Conservation (phyloP, 805 yeast genomes). For the Priceomyces castillae region DNA sequence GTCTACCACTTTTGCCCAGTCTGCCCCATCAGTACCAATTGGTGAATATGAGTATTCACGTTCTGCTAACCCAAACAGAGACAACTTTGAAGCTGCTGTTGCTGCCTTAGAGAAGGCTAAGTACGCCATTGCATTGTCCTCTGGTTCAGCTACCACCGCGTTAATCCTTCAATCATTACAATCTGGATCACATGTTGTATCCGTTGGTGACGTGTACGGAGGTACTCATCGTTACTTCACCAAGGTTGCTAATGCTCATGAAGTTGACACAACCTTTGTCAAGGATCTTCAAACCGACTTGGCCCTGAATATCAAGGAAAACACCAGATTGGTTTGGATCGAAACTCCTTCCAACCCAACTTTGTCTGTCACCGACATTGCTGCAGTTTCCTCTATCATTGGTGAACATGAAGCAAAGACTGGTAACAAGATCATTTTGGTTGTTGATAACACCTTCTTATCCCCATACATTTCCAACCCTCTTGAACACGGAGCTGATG, state of each 20-base stretch:
- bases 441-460: constrained; percentile 85
- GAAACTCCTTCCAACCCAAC: constrained; percentile 92
- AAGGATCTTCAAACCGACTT: constrained; percentile 61
- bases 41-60: constrained; percentile 83
- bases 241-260: constrained; percentile 77
- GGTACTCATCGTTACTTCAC: constrained; percentile 91
- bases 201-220: constrained; percentile 86
- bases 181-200: constrained; percentile 68
- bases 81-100: constrained; percentile 71
- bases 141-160: constrained; percentile 88
- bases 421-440: constrained; percentile 56
- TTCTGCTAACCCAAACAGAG: constrained; percentile 84
- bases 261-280: constrained; percentile 67
- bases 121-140: constrained; percentile 71
- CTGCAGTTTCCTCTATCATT: constrained; percentile 56
- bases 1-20: constrained; percentile 82
- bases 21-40: constrained; percentile 71
- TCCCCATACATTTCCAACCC: constrained; percentile 89
- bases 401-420: constrained; percentile 41
- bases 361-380: constrained; percentile 71
- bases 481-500: constrained; percentile 76
- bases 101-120: constrained; percentile 78
- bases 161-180: constrained; percentile 71
- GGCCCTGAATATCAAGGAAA: constrained; percentile 50
- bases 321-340: constrained; percentile 79